phyloP scores from a whole-genome alignment of 441 rosid species.

The Kokia cookei region DNA sequence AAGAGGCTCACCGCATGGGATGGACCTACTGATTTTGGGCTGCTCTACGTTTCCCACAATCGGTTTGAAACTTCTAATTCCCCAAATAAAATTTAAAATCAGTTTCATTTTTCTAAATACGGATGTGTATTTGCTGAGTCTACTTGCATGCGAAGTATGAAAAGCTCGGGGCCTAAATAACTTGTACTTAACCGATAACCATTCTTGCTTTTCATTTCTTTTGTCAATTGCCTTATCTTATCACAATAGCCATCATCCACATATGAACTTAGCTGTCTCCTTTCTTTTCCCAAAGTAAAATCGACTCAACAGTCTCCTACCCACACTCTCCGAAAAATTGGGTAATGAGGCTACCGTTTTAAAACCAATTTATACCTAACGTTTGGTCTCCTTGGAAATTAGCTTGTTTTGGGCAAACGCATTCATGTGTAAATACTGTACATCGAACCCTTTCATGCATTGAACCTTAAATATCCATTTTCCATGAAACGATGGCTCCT shows the following conservation, averaged over 20 bases:
- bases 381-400: conserved; percentile 11
- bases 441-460: conserved; percentile 7
- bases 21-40: neutral
- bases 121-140: neutral
- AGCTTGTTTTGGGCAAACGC: conserved; percentile 14
- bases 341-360: neutral
- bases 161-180: too few relatives aligned
- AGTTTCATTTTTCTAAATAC: too few relatives aligned
- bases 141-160: neutral
- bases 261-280: neutral
- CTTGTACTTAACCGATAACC: neutral
- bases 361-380: neutral
- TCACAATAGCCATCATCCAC: conserved; percentile 13
- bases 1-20: neutral
- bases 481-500: conserved; percentile 11
- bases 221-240: conserved; percentile 33
- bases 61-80: neutral
- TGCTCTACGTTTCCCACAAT: too few relatives aligned
- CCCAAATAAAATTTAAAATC: neutral
- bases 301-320: neutral
- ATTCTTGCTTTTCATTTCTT: neutral
- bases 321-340: neutral
- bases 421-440: neutral
- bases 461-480: neutral
- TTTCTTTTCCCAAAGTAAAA: neutral